Evolutionary conservation across 768 basidiomycete genomes (phyloP).

Genomic region (Dioszegia hungarica): DNA sequence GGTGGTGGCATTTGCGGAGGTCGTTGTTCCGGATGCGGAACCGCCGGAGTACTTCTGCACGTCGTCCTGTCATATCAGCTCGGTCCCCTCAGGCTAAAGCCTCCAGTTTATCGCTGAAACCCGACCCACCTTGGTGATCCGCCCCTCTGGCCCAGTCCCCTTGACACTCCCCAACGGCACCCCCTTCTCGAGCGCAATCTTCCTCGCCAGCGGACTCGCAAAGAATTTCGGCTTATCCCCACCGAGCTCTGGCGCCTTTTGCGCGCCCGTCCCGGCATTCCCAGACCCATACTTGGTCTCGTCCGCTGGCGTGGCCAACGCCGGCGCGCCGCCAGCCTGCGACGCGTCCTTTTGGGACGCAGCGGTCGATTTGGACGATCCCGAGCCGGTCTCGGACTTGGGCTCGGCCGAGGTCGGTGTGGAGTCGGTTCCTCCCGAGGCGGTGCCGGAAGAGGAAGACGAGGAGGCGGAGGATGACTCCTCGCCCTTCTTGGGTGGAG

Average conservation of each 20-base stretch:
- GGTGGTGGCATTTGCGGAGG: slow-evolving; percentile 52
- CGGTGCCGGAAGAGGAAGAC: not conserved
- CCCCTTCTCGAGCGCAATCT: slow-evolving; percentile 89
- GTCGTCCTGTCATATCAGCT: slow-evolving; percentile 53
- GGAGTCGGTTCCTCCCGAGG: slow-evolving; percentile 41
- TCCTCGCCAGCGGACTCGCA: slow-evolving; percentile 92
- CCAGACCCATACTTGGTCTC: slow-evolving; percentile 53
- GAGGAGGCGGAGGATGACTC: slow-evolving; percentile 47
- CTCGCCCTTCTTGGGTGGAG: slow-evolving; percentile 45
- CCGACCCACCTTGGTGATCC: slow-evolving; percentile 71
- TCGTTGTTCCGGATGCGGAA: slow-evolving; percentile 40
- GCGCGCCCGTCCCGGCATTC: slow-evolving; percentile 24
- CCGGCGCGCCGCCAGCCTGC: slow-evolving; percentile 20
- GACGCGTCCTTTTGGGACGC: slow-evolving; percentile 16
- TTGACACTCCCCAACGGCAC: slow-evolving; percentile 84
- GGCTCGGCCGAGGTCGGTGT: slow-evolving; percentile 34
- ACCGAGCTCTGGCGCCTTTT: slow-evolving; percentile 32
- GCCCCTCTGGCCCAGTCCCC: slow-evolving; percentile 87
- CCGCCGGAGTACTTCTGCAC: slow-evolving; percentile 75
- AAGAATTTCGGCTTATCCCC: slow-evolving; percentile 58
- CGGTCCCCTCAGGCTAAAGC: too few relatives aligned
- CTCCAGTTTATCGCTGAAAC: not conserved
- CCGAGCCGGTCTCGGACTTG: slow-evolving; percentile 41
- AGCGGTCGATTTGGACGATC: slow-evolving; percentile 6
- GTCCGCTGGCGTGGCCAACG: slow-evolving; percentile 55